Conservation (phyloP, 208 protist species). For the Acanthamoeba castellanii region DNA sequence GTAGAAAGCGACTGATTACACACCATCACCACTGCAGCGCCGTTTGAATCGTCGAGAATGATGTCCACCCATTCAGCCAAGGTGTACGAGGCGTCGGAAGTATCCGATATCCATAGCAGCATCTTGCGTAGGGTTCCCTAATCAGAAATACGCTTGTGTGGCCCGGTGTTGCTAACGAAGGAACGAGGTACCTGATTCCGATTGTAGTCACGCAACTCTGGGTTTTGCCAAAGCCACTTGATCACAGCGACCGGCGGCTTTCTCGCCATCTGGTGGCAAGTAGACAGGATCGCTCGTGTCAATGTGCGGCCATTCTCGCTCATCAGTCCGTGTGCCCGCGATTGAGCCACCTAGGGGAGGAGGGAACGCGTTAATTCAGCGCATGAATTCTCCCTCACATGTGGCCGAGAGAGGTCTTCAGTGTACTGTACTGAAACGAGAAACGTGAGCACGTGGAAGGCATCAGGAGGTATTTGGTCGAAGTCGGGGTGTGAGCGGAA, state of each 20-base stretch:
- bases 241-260: neutral
- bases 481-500: neutral
- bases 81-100: neutral
- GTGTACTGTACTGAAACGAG: neutral
- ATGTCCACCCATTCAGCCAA: neutral
- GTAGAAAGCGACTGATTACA: neutral
- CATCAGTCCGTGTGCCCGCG: neutral
- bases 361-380: neutral
- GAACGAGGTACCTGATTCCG: neutral
- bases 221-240: neutral
- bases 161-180: no score
- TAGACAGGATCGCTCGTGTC: neutral
- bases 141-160: no score
- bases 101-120: neutral
- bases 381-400: neutral
- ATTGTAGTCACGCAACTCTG: neutral
- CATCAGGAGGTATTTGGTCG: neutral
- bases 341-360: neutral
- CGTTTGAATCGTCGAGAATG: neutral
- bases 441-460: neutral
- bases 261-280: neutral
- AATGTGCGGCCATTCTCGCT: neutral
- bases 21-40: neutral
- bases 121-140: neutral
- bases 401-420: no score